Evolutionary conservation across 139 green algal species (phyloP), one percentile per base, ranked within the genome.

Genomic region (Mychonastes homosphaera): DNA sequence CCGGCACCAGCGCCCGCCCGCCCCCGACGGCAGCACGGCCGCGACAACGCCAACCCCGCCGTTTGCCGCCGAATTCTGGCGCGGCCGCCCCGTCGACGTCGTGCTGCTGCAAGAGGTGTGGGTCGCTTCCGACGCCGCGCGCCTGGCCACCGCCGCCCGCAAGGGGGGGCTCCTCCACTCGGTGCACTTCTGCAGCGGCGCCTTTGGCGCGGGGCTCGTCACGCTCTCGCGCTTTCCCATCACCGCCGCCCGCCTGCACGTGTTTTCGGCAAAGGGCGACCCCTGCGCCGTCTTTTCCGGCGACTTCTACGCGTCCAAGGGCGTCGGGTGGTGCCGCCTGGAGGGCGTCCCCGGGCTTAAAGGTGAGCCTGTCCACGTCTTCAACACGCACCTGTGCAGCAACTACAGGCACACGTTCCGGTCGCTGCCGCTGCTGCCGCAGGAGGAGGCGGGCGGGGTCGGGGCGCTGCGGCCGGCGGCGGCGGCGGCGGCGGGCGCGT

Each of bases 361-460:
- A 2, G 39, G 16, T 45, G 38, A 13, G 13, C 13, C 38, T 16
- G 34, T 82, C 1, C 67, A 75, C 32, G 64, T 84, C 0, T 82
- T 75, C 71, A 81, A 79, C 64, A 84, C 74, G 4, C 77, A 84
- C 68, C 58, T 78, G 50, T 73, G 79, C 39, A 71, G 74, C 40
- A 84, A 84, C 65, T 84, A 84, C 63, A 58, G 44, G 12, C 76
- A 83, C 60, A 65, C 64, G 27, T 73, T 69, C 54, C 49, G 30
- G 12, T 13, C 28, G 26, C 27, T 32, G 13, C 30, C n/a, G n/a
- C 43, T 50, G 43, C 43, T 21, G 7, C 50, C 23, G 3, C 28
- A 30, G 10, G 30, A 56, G 36, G 6, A 51, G 44, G 44, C 16
- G 19, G 19, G 6, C 44, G 19, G 9, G 7, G 19, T 9, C 44